Base-by-base conservation (phyloP, 1,284 basidiomycete species). In the Dichomitus squalens region DNA sequence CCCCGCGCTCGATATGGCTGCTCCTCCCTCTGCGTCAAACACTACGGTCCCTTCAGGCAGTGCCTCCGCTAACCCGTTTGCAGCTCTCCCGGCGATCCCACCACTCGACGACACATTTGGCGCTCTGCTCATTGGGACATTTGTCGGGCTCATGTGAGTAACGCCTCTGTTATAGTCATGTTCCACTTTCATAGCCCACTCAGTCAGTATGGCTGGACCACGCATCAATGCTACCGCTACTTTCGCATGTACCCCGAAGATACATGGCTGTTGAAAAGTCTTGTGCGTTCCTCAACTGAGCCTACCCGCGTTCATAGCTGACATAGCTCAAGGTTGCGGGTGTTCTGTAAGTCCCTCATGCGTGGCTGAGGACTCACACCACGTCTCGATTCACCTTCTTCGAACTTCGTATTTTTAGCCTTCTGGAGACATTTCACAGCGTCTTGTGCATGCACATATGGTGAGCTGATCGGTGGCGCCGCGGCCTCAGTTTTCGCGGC, bases 191-290 rank as follows among this genome's bases (percentile, higher is more conserved):
- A 16, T 16, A 7, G 20, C 14, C 8, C 23, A 5, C 29, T 33
- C 36, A 62, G 60, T 39, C 60, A 62, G 29, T 62, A 59, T 48
- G 60, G 60, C 7, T 59, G 57, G 60, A 62, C 58, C 4, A 39
- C 52, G 3, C 49, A 59, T 35, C 60, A 62, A 36, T 54, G 57
- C 40, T 59, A 59, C 31, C 31, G 35, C 16, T 62, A 62, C 33
- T 62, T 55, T 41, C 49, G 60, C 41, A 40, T 49, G 40, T 62
- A 62, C 33, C 29, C 29, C 2, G 38, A 44, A 1, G 60, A 62
- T 31, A 47, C 20, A 12, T 50, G 52, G 58, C 4, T 39, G 3
- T 47, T 62, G 16, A 62, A 59, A 31, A 2, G 39, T 7, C 43
- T 62, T 40, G 60, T 62, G 31, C 31, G 58, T 52, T 20, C 4